Conservation (phyloP, 78 protist species). For the Corallochytrium limacisporum region DNA sequence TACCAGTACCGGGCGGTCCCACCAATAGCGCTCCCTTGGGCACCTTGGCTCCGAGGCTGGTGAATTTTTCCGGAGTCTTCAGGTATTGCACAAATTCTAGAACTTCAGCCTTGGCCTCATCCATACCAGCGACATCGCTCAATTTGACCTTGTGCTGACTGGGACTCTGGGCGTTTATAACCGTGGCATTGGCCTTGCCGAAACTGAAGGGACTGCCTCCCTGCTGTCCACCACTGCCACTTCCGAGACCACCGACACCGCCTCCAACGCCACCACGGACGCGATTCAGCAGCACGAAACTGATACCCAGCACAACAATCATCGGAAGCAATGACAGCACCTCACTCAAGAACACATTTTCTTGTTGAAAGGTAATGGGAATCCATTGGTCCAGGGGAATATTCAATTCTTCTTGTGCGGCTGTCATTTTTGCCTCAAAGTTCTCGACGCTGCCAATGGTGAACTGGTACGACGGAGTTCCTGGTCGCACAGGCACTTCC, state of each 20-base stretch:
- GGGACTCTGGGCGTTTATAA: neutral
- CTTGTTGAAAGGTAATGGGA: neutral
- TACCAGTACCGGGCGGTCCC: constrained; percentile 97
- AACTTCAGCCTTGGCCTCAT: constrained; percentile 76
- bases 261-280: neutral
- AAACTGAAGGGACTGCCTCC: neutral
- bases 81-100: constrained; percentile 80
- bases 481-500: neutral
- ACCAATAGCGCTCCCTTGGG: constrained; percentile 79
- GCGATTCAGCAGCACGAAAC: neutral
- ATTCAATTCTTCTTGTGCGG: constrained; percentile 15
- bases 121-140: constrained; percentile 66
- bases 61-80: constrained; percentile 50
- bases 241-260: neutral
- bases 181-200: constrained; percentile 23
- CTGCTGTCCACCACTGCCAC: neutral
- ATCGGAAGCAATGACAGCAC: neutral
- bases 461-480: neutral
- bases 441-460: constrained; percentile 4
- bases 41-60: constrained; percentile 61
- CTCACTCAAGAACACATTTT: neutral
- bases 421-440: constrained; percentile 22
- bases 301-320: neutral
- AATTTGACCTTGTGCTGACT: constrained; percentile 15
- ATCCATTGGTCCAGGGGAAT: neutral